Evolutionary conservation across 257 asterid genomes (phyloP), one percentile per base, ranked within the genome.

Genomic region (Nicotiana attenuata): DNA sequence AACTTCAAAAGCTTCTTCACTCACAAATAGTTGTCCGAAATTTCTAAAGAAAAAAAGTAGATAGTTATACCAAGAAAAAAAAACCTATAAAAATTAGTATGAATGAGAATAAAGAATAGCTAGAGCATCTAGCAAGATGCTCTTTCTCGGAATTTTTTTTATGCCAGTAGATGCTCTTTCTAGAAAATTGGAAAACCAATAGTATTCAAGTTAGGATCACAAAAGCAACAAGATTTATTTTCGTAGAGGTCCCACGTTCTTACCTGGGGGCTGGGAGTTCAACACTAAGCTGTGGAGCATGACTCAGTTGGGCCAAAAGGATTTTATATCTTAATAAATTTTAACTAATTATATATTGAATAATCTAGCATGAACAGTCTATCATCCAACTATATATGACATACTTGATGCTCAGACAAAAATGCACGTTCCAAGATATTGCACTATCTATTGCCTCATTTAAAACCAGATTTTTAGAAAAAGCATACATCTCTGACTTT

Each of bases 381-480:
- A 53, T 53, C 59, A 53, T 53, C 59, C 59, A 53, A 53, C 59
- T 53, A 53, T 15, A 3, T 16, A 53, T 53, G 59, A 53, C 59
- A 53, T 53, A 53, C 19, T 53, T 53, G n/a, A 53, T 14, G 59
- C 59, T 53, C 19, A 53, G 20, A 53, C n/a, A 53, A 53, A 15
- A 5, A 53, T 15, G 59, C 59, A 20, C 78, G 20, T 69, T 69
- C 56, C 78, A 69, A 41, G 47, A 41, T 69, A 69, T 41, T 41
- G 78, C 59, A 69, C 7, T 69, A 13, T 69, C 78, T 13, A 69
- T 69, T 69, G 57, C 55, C 29, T 41, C 78, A 68, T 68, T 68
- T 22, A 35, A 68, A 68, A 33, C 76, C 38, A 68, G 29, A 35
- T 35, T 41, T 41, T 20, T 68, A 68, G 20, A 35, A 35, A 68